Evolutionary conservation across 768 basidiomycete genomes (phyloP).

Genomic region (Kockovaella imperatae): DNA sequence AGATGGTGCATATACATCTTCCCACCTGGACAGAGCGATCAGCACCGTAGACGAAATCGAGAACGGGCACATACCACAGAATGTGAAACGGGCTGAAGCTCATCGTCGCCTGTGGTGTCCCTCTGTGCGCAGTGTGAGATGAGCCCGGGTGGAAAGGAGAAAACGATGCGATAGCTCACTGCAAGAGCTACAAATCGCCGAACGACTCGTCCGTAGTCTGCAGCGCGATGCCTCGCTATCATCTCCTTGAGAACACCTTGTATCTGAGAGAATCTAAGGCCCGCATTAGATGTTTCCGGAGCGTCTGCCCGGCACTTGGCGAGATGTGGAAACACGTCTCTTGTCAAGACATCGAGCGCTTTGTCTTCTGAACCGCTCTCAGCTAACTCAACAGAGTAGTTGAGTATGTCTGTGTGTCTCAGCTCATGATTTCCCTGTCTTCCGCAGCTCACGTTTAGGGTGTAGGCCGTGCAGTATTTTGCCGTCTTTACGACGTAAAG

Average conservation of each 20-base stretch:
- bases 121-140: no score
- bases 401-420: constrained; percentile 56
- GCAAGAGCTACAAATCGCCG: constrained; percentile 6
- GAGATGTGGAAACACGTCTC: no score
- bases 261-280: no score
- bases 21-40: constrained; percentile 13
- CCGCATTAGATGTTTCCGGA: no score
- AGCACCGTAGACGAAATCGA: background rate
- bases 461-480: constrained; percentile 20
- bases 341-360: no score
- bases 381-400: constrained; percentile 29
- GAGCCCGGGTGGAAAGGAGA: no score
- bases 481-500: constrained; percentile 5
- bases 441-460: constrained; percentile 14
- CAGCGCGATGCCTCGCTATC: constrained; percentile 13
- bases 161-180: no score
- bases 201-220: constrained; percentile 12
- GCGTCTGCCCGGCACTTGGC: no score
- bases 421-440: background rate
- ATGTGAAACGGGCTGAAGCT: constrained; percentile 16
- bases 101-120: background rate
- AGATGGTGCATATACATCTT: constrained; percentile 9
- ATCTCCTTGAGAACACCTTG: constrained; percentile 23
- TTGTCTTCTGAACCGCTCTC: background rate
- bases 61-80: constrained; percentile 4